Evolutionary conservation across 495 filamentous ascomycete genomes (phyloP).

Genomic region (Aspergillus conjunctus): DNA sequence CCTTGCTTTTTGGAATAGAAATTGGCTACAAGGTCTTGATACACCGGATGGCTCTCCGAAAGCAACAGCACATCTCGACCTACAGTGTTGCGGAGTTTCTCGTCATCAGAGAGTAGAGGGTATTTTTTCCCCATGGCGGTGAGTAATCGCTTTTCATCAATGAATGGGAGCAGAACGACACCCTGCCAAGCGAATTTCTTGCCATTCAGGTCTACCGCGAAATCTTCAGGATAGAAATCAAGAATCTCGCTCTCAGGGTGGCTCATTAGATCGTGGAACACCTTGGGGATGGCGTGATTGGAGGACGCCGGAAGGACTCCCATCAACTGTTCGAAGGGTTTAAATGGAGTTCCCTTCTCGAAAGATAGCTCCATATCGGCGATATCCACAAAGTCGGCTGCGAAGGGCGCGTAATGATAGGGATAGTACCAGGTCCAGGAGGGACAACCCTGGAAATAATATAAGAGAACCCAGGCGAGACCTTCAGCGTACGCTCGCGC

Average conservation of each 20-base stretch:
- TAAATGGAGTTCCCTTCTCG: slow-evolving; percentile 82
- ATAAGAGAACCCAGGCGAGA: slow-evolving; percentile 94
- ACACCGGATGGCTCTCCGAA: slow-evolving; percentile 79
- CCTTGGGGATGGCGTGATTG: slow-evolving; percentile 82
- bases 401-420: slow-evolving; percentile 97
- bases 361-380: slow-evolving; percentile 78
- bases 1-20: slow-evolving; percentile 92
- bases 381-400: slow-evolving; percentile 89
- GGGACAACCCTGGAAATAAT: slow-evolving; percentile 97
- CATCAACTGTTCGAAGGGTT: slow-evolving; percentile 97
- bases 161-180: slow-evolving; percentile 90
- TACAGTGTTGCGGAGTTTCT: slow-evolving; percentile 73
- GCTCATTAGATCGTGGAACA: slow-evolving; percentile 88
- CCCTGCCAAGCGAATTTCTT: slow-evolving; percentile 99
- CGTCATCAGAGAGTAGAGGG: slow-evolving; percentile 75
- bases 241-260: slow-evolving; percentile 85
- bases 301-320: slow-evolving; percentile 92
- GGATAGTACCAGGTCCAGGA: slow-evolving; percentile 99
- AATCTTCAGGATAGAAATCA: slow-evolving; percentile 96
- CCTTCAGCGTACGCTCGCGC: slow-evolving; percentile 94
- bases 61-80: slow-evolving; percentile 81
- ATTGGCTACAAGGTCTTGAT: slow-evolving; percentile 73
- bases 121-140: slow-evolving; percentile 82
- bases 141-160: slow-evolving; percentile 86
- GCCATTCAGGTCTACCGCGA: slow-evolving; percentile 89